Evolutionary conservation across 2,329 filamentous ascomycete genomes (phyloP), one percentile per base, ranked within the genome.

Genomic region (Orbilia javanica): DNA sequence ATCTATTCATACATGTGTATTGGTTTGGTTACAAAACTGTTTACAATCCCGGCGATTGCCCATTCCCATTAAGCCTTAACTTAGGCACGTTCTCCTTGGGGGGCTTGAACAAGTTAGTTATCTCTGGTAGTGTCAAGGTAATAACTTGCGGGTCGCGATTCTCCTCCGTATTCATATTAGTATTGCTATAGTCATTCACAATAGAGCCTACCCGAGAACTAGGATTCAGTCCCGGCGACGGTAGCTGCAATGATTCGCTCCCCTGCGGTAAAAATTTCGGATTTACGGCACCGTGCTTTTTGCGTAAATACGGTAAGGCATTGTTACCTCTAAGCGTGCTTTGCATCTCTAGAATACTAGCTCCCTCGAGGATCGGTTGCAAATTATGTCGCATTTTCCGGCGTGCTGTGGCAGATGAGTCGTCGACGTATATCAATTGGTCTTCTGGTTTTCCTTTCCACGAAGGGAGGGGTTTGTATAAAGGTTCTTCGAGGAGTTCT

Each of bases 341-440:
- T 34, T 60, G 60, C 22, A 66, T 22, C 10, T 73, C 69, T 29
- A 62, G 46, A 0, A 66, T 27, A 44, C 69, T 73, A 1, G 42
- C 15, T 3, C 42, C 36, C n/a, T 73, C 69, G 11, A 15, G 27
- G 11, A 73, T 73, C 6, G 60, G 25, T 36, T 66, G 60, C 6
- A 73, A 36, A 22, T 73, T 57, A 20, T 62, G 8, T 27, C 52
- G 48, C 69, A 73, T 73, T 42, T 73, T 73, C 25, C 13, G 10
- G 5, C 44, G 15, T 25, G 29, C 50, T 52, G 53, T 53, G 1
- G 2, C 48, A 10, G 48, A 67, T 5, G 60, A 60, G 42, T 73
- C 69, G 6, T 27, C 48, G 13, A 10, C 2, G 1, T 57, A 20
- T 52, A 73, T 73, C 2, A 50, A 27, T 7, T 39, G 22, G 1